A percentile compares a stretch with the other conserved stretches of the same genome.
These are phyloP conservation scores for Pestalotiopsis fici DNA, from an alignment of 2,329 filamentous ascomycete genomes.

Conservation along the genomic window DNA sequence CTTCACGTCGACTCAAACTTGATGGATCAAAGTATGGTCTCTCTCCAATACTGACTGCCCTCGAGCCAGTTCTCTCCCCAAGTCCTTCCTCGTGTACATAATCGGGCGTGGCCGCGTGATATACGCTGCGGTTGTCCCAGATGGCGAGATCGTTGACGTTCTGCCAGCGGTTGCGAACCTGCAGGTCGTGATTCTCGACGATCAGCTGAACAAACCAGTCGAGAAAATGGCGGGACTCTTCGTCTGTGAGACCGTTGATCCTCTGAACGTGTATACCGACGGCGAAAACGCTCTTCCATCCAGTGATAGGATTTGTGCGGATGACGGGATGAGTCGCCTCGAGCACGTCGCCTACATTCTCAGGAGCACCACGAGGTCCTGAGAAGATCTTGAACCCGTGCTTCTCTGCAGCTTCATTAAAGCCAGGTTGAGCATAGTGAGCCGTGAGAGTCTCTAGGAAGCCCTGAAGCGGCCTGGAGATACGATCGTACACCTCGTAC, in stretches of 20 bases:
- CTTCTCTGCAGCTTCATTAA: constrained; percentile 46
- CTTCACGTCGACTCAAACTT: background rate
- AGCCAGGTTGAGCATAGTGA: constrained; percentile 51
- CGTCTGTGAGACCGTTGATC: constrained; percentile 50
- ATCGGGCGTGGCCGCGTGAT: constrained; percentile 55
- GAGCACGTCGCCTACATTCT: constrained; percentile 49
- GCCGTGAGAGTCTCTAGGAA: constrained; percentile 62
- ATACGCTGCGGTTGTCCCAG: constrained; percentile 60
- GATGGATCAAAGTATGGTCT: constrained; percentile 52
- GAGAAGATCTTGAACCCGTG: constrained; percentile 48
- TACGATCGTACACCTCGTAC: constrained; percentile 66
- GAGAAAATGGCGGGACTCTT: constrained; percentile 49
- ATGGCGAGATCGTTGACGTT: constrained; percentile 51
- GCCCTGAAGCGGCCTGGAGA: constrained; percentile 55
- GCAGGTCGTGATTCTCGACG: constrained; percentile 56
- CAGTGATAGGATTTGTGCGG: constrained; percentile 59
- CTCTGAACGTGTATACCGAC: constrained; percentile 47
- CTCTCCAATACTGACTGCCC: constrained; percentile 56
- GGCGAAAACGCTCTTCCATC: constrained; percentile 57
- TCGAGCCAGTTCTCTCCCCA: constrained; percentile 48
- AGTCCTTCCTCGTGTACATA: constrained; percentile 35
- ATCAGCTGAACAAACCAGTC: constrained; percentile 53
- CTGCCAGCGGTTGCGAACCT: constrained; percentile 48
- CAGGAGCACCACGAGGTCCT: constrained; percentile 47
- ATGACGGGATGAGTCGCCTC: constrained; percentile 55